Conservation (phyloP, 75 land plant genomes). For the Selaginella tamariscina region DNA sequence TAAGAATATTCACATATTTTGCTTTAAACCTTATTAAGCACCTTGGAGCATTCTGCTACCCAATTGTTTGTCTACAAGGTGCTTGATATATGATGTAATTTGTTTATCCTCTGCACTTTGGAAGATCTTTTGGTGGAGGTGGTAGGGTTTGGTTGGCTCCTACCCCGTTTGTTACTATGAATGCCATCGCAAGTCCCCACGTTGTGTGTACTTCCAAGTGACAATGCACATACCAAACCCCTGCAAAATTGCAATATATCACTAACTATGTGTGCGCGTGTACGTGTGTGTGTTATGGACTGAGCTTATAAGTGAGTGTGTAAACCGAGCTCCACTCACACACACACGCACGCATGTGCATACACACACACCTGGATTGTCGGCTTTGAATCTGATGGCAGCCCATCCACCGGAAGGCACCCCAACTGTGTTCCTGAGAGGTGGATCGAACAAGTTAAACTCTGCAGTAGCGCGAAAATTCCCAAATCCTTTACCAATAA, state of each 20-base stretch:
- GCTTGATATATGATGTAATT: too few relatives aligned
- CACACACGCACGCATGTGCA: too few relatives aligned
- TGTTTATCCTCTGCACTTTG: too few relatives aligned
- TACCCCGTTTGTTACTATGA: constrained; percentile 24
- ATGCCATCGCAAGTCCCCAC: constrained; percentile 22
- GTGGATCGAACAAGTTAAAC: neutral
- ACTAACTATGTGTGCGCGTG: too few relatives aligned
- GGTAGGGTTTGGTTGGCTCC: constrained; percentile 13
- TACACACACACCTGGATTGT: neutral
- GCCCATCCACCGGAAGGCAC: neutral
- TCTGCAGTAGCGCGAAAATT: neutral
- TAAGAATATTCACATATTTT: too few relatives aligned
- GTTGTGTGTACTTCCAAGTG: constrained; percentile 19
- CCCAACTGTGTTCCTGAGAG: neutral
- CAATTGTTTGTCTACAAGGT: too few relatives aligned
- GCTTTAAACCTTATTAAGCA: too few relatives aligned
- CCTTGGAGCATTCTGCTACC: too few relatives aligned
- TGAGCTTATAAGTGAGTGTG: neutral
- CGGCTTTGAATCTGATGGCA: neutral
- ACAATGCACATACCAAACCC: constrained; percentile 30
- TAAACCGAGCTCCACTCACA: neutral
- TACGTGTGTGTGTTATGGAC: too few relatives aligned
- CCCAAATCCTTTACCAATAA: neutral
- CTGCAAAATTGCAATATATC: constrained; percentile 11
- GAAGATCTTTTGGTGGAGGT: too few relatives aligned